These are phyloP conservation scores for Hordeum pubiflorum DNA, from an alignment of 202 grass and related monocot genomes.

Conservation along the genomic window DNA sequence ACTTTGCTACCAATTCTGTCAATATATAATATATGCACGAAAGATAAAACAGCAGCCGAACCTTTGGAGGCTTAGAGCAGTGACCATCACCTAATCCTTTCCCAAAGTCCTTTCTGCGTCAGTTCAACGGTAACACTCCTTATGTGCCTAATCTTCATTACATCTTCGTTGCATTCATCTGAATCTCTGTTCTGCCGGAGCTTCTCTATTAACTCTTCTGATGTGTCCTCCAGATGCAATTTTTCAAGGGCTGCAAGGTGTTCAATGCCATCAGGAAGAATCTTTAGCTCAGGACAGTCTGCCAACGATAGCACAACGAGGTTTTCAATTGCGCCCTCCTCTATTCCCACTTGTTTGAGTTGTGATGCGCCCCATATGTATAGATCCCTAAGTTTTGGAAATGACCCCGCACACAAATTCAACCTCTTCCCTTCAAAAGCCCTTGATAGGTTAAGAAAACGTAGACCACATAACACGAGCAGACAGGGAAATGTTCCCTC, in stretches of 20 bases:
- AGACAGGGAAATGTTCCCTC: background rate
- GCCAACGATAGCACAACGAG: background rate
- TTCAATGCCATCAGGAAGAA: constrained; percentile 22
- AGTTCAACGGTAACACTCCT: background rate
- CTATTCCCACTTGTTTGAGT: background rate
- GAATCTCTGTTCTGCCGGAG: background rate
- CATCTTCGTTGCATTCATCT: background rate
- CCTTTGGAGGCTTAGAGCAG: too few relatives aligned
- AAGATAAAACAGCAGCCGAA: too few relatives aligned
- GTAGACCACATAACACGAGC: background rate
- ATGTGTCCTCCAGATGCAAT: fast-evolving
- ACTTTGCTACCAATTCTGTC: too few relatives aligned
- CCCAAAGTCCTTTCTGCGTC: background rate
- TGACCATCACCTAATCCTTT: too few relatives aligned
- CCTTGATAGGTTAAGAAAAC: fast-evolving
- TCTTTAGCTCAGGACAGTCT: background rate
- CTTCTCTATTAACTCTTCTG: background rate
- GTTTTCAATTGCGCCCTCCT: background rate
- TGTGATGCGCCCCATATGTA: background rate
- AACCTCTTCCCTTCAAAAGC: background rate
- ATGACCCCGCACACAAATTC: background rate
- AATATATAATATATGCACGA: too few relatives aligned
- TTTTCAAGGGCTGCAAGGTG: constrained; percentile 12
- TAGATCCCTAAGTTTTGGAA: background rate
- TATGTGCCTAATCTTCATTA: background rate